Percentiles rank a stretch among this genome's conserved stretches.
Conservation (phyloP, 176 grass and related monocot genomes). For the Pontederia crassipes region DNA sequence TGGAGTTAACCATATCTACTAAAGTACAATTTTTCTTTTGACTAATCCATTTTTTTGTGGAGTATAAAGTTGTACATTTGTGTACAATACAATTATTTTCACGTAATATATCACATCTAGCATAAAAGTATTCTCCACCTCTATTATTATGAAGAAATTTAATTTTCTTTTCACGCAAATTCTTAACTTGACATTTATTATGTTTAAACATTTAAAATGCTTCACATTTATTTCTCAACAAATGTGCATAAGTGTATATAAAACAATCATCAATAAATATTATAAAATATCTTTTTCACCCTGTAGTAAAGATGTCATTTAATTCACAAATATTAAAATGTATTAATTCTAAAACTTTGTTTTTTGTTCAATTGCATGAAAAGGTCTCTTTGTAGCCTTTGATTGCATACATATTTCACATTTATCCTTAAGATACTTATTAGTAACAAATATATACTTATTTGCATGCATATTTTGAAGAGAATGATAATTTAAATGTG, state of each 20-base stretch:
- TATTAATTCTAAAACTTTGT: neutral
- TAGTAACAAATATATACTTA: too few species aligned
- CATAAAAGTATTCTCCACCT: neutral
- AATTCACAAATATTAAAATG: neutral
- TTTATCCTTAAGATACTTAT: neutral
- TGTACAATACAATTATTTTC: neutral
- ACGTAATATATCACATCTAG: neutral
- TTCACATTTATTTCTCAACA: neutral
- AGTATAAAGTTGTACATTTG: neutral
- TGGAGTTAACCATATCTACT: conserved; percentile 2
- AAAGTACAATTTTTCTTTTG: neutral
- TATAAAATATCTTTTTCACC: too few species aligned
- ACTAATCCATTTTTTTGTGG: neutral
- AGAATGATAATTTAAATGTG: neutral
- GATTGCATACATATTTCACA: neutral
- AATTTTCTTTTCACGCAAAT: neutral
- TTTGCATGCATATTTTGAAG: too few species aligned
- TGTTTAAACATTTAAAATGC: neutral
- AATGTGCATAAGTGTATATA: neutral
- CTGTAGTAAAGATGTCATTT: too few species aligned
- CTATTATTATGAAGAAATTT: neutral
- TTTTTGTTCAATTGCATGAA: neutral
- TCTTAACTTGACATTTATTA: neutral
- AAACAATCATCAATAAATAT: neutral
- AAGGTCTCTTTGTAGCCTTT: neutral